Evolutionary conservation across 805 yeast species (phyloP), one percentile per base, ranked within the genome.

Genomic region (Wickerhamiella cacticola): DNA sequence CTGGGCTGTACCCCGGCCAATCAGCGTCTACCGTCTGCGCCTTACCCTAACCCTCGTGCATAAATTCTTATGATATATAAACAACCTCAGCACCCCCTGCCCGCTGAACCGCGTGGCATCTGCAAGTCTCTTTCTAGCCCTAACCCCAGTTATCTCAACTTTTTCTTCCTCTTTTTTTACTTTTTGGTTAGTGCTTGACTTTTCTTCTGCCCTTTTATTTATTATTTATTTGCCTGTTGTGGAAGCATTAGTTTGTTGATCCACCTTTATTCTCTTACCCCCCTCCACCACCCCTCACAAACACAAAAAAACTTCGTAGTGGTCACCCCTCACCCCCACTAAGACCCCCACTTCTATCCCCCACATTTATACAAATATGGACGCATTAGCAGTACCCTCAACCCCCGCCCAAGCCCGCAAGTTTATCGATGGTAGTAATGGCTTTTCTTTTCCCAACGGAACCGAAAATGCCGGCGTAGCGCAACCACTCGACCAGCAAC

Each of bases 321-420:
- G 38, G 18, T 18, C 38, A 22, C n/a, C n/a, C n/a, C 21, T 28
- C 24, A 23, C 31, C 35, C 23, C 45, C 45, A 40, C 43, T 19
- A 24, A 31, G 29, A 26, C 29, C 35, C 35, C 35, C 18, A 31
- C 21, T 8, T 15, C 22, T 34, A 6, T 25, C 6, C 22, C 21
- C 38, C 22, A 16, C 38, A 34, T 34, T 12, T 25, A 31, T 13
- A 36, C 6, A n/a, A 36, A 24, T 12, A 80, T 81, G 87, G 86
- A 81, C 59, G 77, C 87, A 41, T 70, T 81, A 52, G 78, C 80
- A 53, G 72, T 80, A 52, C 89, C 89, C 52, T 79, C 82, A 18
- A 81, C 83, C 16, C 85, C 88, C 10, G 83, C 82, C 5, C 76
- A 78, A 59, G 89, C 89, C 9, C 76, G 75, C 59, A 79, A 78